Evolutionary conservation across 805 yeast genomes (phyloP), one percentile per base, ranked within the genome.

Genomic region (Nakazawaea wickerhamii): DNA sequence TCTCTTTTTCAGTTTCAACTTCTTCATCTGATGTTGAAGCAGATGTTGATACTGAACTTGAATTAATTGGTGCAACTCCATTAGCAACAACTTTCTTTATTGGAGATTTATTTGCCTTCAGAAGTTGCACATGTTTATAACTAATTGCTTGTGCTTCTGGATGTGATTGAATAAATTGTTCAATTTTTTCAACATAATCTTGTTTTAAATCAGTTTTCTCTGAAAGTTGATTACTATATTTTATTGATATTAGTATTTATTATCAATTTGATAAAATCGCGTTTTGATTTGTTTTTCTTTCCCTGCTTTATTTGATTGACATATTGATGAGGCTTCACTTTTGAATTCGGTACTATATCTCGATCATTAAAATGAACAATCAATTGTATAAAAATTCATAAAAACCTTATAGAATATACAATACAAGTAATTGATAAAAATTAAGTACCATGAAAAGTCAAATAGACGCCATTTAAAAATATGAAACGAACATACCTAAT

Each of bases 151-250:
- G 14, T 15, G 40, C 39, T 18, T 28, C 15, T 28, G 46, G 43
- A 20, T 43, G 35, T 18, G 35, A 5, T 3, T 23, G 17, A 15
- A 19, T 30, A 38, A 38, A 43, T 14, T 43, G 31, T 25, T 35
- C 42, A 28, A 43, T 37, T 25, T 43, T 43, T 27, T 38, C 42
- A 14, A 43, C 40, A 18, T 43, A 43, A 19, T 35, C 42, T 34
- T 43, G 46, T 20, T 43, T 43, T 33, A 43, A 43, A 22, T 43
- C 46, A 2, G 42, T 43, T 15, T 41, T 41, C 23, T 38, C 46
- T 9, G 39, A 38, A 23, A 43, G 41, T 38, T 43, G 43, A 23
- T 43, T 43, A 20, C 46, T 43, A 15, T 25, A 28, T 10, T 18
- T 13, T 3, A 4, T 35, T 5, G 3, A 13, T 3, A 21, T 23